phyloP scores from a whole-genome alignment of 441 rosid species.

The Pelargonium myrrhifolium region DNA sequence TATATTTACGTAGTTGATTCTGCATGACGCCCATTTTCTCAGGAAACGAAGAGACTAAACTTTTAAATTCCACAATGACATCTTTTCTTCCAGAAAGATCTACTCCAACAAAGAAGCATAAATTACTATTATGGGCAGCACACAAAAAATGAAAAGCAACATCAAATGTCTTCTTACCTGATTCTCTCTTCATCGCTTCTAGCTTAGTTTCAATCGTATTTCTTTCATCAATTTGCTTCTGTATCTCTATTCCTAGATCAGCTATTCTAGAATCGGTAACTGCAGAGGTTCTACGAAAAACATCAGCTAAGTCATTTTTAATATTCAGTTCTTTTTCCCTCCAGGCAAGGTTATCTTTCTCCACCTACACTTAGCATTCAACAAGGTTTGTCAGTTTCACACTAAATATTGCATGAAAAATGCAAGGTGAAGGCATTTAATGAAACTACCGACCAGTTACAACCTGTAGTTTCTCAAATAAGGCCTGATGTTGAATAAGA shows the following conservation, averaged over 20 bases:
- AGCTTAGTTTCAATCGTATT: constrained; percentile 48
- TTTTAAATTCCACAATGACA: constrained; percentile 75
- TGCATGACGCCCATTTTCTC: constrained; percentile 85
- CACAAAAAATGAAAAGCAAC: constrained; percentile 18
- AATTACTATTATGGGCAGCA: constrained; percentile 15
- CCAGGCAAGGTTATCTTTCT: constrained; percentile 81
- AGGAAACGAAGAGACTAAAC: constrained; percentile 78
- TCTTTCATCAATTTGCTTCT: constrained; percentile 57
- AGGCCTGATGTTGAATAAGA: constrained; percentile 57
- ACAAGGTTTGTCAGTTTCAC: constrained; percentile 27
- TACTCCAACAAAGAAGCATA: constrained; percentile 22
- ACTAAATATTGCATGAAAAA: constrained; percentile 23
- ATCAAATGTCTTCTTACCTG: constrained; percentile 41
- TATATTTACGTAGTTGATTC: constrained; percentile 59
- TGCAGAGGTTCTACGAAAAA: constrained; percentile 60
- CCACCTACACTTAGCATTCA: constrained; percentile 50
- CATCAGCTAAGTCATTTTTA: constrained; percentile 69
- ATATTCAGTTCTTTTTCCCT: constrained; percentile 72
- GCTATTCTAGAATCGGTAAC: constrained; percentile 62
- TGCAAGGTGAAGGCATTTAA: constrained; percentile 28
- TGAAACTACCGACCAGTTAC: constrained; percentile 59
- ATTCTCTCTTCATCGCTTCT: constrained; percentile 67
- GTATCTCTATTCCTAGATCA: constrained; percentile 56
- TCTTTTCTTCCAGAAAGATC: constrained; percentile 78
- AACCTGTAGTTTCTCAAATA: constrained; percentile 93